Percentiles rank a stretch among this genome's conserved stretches.
phyloP scores from a whole-genome alignment of 805 yeast genomes.

The Pichia occidentalis region DNA sequence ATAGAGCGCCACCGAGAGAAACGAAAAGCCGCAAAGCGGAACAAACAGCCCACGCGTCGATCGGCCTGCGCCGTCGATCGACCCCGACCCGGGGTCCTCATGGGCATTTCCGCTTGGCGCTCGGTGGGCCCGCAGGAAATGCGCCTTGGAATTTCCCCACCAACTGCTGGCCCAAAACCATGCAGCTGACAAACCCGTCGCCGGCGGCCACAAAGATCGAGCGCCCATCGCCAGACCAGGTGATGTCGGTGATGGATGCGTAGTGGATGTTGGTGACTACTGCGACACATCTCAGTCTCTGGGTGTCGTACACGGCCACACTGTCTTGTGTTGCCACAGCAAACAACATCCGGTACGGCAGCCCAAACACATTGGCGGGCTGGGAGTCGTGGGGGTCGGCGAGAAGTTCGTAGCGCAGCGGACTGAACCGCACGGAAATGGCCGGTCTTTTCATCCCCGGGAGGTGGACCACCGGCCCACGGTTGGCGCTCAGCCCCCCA shows the following conservation, averaged over 20 bases:
- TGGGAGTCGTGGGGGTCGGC: conserved; percentile 4
- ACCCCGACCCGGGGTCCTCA: too few species aligned
- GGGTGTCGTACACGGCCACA: conserved; percentile 77
- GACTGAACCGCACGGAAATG: conserved; percentile 73
- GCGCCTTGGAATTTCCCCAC: conserved; percentile 45
- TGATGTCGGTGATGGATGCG: conserved; percentile 77
- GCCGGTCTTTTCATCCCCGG: conserved; percentile 83
- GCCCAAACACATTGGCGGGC: conserved; percentile 33
- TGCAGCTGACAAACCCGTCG: conserved; percentile 83
- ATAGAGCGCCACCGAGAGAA: too few species aligned
- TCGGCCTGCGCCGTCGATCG: too few species aligned
- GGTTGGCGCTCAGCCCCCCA: conserved; percentile 44
- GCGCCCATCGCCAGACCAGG: conserved; percentile 78
- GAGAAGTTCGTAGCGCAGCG: conserved; percentile 45
- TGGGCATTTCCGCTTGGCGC: too few species aligned
- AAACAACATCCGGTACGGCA: conserved; percentile 77
- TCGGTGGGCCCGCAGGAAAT: conserved; percentile 17
- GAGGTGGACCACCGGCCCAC: conserved; percentile 67
- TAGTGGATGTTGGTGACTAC: conserved; percentile 76
- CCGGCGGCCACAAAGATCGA: conserved; percentile 71
- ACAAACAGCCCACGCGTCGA: not conserved
- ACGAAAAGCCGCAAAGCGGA: too few species aligned
- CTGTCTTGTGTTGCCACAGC: conserved; percentile 93
- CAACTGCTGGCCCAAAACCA: conserved; percentile 45
- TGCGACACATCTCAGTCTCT: conserved; percentile 60